These are phyloP conservation scores for Steccherinum ochraceum DNA, from an alignment of 768 basidiomycete genomes.

Conservation along the genomic window DNA sequence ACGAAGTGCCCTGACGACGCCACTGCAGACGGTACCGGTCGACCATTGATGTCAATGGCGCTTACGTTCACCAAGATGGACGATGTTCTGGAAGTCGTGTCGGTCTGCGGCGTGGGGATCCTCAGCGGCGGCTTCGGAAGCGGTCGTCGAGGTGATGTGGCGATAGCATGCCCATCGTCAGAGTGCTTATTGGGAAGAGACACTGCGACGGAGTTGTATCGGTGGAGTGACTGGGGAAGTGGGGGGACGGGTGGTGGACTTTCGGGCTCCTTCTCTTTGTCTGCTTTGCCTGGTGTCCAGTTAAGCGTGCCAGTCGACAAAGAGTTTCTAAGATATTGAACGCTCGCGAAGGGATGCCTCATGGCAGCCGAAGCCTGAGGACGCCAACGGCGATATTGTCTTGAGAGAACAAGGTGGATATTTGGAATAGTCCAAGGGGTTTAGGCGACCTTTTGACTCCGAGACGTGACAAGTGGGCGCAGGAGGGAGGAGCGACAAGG, in stretches of 20 bases:
- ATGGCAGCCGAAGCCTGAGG: neutral
- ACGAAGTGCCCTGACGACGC: conserved; percentile 13
- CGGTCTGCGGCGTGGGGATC: neutral
- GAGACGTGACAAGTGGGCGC: neutral
- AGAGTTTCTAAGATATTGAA: conserved; percentile 4
- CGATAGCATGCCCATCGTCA: neutral
- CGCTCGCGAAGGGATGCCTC: conserved; percentile 8
- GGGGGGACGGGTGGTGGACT: conserved; percentile 6
- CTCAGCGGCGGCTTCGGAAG: neutral
- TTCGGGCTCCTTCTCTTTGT: neutral
- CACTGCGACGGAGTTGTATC: neutral
- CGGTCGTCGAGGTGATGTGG: neutral
- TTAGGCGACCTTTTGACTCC: neutral
- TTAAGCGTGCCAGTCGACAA: conserved; percentile 5
- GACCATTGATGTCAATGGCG: neutral
- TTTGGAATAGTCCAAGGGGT: neutral
- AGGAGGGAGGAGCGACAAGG: neutral
- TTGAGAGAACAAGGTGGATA: neutral
- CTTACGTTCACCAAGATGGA: neutral
- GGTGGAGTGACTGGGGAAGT: neutral
- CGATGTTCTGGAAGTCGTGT: neutral
- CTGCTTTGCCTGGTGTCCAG: neutral
- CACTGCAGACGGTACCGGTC: neutral
- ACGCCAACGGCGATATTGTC: neutral
- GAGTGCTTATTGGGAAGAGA: neutral